phyloP scores from a whole-genome alignment of 345 rosid species.

The Cochlearia excelsa region DNA sequence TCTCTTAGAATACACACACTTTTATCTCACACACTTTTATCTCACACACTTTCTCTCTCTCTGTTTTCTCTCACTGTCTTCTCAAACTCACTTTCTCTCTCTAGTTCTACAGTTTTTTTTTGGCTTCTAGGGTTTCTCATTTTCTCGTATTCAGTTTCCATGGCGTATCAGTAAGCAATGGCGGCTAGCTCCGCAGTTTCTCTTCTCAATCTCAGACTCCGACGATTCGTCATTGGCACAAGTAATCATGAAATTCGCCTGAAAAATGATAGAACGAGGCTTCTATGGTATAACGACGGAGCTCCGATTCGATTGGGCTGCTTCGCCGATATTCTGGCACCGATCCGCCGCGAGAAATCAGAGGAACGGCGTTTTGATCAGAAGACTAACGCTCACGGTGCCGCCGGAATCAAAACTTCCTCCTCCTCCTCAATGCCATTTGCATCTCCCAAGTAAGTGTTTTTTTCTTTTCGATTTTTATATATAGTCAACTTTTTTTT shows the following conservation, averaged over 20 bases:
- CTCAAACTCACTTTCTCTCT: too few relatives aligned
- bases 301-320: constrained; percentile 41
- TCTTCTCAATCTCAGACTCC: constrained; percentile 57
- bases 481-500: background rate
- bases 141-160: constrained; percentile 10
- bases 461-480: background rate
- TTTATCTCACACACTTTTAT: too few relatives aligned
- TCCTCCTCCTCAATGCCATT: constrained; percentile 64
- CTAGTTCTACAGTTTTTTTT: background rate
- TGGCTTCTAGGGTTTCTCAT: constrained; percentile 30
- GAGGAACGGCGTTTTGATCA: constrained; percentile 59
- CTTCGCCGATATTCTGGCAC: constrained; percentile 58
- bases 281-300: constrained; percentile 24
- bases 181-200: constrained; percentile 60
- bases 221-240: constrained; percentile 16
- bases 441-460: constrained; percentile 71
- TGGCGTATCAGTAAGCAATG: constrained; percentile 57
- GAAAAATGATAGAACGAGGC: constrained; percentile 40
- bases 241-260: constrained; percentile 31
- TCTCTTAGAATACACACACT: too few relatives aligned
- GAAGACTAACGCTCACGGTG: constrained; percentile 49
- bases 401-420: constrained; percentile 47
- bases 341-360: constrained; percentile 54
- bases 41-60: too few relatives aligned
- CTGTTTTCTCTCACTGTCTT: too few relatives aligned